A percentile compares a stretch with the other conserved stretches of the same genome.
Evolutionary conservation across 2,329 filamentous ascomycete genomes (phyloP).

Genomic region (Blastomyces emzantsi): DNA sequence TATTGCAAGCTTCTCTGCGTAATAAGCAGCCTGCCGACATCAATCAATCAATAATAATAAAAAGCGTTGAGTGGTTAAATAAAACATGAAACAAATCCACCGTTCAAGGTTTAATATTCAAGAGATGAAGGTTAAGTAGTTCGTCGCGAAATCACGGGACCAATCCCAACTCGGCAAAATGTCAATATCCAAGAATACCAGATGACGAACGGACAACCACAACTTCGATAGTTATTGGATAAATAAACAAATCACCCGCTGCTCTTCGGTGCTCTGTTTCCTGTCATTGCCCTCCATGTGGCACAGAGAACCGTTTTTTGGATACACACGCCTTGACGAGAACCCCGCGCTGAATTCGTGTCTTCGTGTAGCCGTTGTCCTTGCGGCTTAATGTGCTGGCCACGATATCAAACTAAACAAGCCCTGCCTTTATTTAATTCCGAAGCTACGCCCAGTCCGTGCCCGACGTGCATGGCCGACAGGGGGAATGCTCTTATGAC

Average conservation of each 20-base stretch:
- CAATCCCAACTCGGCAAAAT: slow-evolving; percentile 5
- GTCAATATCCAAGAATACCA: not conserved
- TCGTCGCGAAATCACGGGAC: slow-evolving; percentile 7
- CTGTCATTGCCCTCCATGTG: slow-evolving; percentile 2
- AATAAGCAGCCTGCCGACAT: not conserved
- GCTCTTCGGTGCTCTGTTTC: not conserved
- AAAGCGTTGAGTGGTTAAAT: too few relatives aligned
- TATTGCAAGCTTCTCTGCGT: not conserved
- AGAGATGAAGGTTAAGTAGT: not conserved
- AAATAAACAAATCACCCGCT: not conserved
- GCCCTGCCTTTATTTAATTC: not conserved
- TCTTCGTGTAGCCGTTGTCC: not conserved
- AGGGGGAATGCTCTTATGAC: not conserved
- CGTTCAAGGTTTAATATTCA: not conserved
- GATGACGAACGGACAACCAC: not conserved
- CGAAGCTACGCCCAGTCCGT: slow-evolving; percentile 3
- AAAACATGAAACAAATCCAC: not conserved
- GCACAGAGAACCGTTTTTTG: slow-evolving; percentile 2
- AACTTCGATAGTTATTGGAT: not conserved
- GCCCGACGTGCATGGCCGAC: not conserved
- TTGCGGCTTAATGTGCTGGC: not conserved
- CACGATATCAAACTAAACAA: slow-evolving; percentile 1
- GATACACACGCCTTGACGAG: slow-evolving; percentile 4
- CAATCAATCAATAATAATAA: not conserved
- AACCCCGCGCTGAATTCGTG: not conserved